Percentiles rank a stretch among this genome's conserved stretches.
These are phyloP conservation scores for Castanea sativa DNA, from an alignment of 306 rosid species.

Conservation along the genomic window DNA sequence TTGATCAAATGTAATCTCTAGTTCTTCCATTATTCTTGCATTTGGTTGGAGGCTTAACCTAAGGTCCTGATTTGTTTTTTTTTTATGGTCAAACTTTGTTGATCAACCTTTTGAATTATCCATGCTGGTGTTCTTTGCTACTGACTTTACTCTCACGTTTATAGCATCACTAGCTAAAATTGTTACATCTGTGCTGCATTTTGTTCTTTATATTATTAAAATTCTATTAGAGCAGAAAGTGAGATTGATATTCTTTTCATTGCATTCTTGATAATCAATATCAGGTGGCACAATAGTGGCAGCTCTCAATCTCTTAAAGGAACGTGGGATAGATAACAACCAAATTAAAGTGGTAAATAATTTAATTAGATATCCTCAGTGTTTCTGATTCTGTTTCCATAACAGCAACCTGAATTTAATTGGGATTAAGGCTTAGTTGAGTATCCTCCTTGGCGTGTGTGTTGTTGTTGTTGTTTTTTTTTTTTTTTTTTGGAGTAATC, in stretches of 20 bases:
- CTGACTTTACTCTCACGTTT: not conserved
- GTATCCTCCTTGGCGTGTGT: not conserved
- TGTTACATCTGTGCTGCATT: conserved; percentile 9
- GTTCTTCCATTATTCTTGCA: not conserved
- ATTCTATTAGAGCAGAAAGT: conserved; percentile 5
- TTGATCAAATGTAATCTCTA: not conserved
- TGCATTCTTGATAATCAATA: conserved; percentile 13
- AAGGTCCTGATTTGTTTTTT: not conserved
- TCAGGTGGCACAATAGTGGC: conserved; percentile 90
- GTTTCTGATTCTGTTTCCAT: not conserved
- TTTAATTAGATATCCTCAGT: conserved; percentile 9
- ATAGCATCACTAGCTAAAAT: not conserved
- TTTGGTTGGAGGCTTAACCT: not conserved
- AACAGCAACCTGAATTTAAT: not conserved
- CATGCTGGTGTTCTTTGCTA: not conserved
- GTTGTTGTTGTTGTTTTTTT: too few species aligned
- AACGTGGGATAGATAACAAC: conserved; percentile 65
- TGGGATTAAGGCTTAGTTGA: not conserved
- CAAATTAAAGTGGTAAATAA: conserved; percentile 80
- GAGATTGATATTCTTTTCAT: not conserved
- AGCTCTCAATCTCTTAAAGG: conserved; percentile 67
- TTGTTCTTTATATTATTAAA: not conserved
- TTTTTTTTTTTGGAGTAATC: too few species aligned
- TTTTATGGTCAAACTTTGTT: not conserved
- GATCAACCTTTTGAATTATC: not conserved